Base-by-base conservation (phyloP, 148 eudicot species). In the Salicornia ramosissima region DNA sequence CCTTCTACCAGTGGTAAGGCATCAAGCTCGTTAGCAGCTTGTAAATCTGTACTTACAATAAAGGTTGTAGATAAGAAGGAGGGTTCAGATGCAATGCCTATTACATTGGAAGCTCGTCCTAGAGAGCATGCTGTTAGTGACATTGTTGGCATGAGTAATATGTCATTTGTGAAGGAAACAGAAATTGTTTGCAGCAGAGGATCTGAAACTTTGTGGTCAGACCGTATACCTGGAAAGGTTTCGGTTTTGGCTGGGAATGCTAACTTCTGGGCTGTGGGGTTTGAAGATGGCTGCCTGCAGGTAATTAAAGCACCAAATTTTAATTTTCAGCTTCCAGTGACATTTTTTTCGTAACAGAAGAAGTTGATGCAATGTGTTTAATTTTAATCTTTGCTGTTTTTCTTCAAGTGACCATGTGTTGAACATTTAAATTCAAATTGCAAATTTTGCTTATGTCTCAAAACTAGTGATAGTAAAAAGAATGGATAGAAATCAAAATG, bases 241-340 rank as follows among this genome's bases (percentile, higher is more conserved):
- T 83, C 97, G 65, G 97, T 94, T 77, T 82, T 94, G 79, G 92
- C 99, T 63, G 98, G 96, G 53, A 93, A 93, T 87, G 83, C 90
- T 62, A 90, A 90, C 80, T 88, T 93, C 46, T 93, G 96, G 98
- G 95, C 87, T 53, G 96, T 87, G 67, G 98, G 96, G 28, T 88
- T 92, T 79, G 98, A 93, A 76, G 97, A 89, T 80, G 99, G 99
- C 60, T 88, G 86, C 69, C 80, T 94, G 33, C 99, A 94, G 99
- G 98, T 94, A 73, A 68, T 75, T 70, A 22, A 36, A 4, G 40
- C 40, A 36, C 8, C 40, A 51, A 39, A 26, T 75, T 53, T 62
- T 31, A 3, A 34, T 69, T 15, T 25, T 50, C 26, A 13, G n/a
- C n/a, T 75, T 31, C 14, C 0, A 19, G 36, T 24, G 21, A 28